Percentiles rank a stretch among this genome's conserved stretches.
Evolutionary conservation across 78 protist genomes (phyloP).

Genomic region (Neovahlkampfia damariscottae): DNA sequence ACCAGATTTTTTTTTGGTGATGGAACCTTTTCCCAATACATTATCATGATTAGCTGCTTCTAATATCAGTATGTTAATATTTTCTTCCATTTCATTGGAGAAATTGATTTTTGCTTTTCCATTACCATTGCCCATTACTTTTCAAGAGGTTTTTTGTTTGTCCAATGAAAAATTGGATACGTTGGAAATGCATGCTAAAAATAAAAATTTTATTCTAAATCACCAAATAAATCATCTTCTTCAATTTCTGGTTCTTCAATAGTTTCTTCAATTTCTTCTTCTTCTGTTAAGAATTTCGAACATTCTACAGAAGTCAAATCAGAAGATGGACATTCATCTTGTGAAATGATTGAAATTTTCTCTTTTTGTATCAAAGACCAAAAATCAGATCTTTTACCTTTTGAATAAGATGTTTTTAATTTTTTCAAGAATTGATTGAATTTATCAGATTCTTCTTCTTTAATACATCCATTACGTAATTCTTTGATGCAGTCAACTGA

Average conservation of each 20-base stretch:
- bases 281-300: background rate
- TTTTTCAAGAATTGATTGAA: conserved; percentile 4
- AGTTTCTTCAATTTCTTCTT: background rate
- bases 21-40: too few species aligned
- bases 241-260: background rate
- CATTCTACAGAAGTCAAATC: background rate
- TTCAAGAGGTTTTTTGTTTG: too few species aligned
- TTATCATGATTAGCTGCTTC: too few species aligned
- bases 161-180: too few species aligned
- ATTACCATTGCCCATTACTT: too few species aligned
- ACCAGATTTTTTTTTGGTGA: too few species aligned
- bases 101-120: too few species aligned
- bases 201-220: background rate
- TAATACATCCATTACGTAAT: background rate
- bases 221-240: background rate
- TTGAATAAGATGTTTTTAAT: background rate
- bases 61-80: too few species aligned
- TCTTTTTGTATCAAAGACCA: background rate
- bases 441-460: background rate
- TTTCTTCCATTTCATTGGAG: too few species aligned
- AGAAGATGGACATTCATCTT: background rate
- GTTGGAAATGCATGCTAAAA: too few species aligned
- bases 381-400: background rate
- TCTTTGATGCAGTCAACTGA: background rate
- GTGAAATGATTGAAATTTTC: background rate